Evolutionary conservation across 2,329 filamentous ascomycete species (phyloP), one percentile per base, ranked within the genome.

Genomic region (Periconia sp.): DNA sequence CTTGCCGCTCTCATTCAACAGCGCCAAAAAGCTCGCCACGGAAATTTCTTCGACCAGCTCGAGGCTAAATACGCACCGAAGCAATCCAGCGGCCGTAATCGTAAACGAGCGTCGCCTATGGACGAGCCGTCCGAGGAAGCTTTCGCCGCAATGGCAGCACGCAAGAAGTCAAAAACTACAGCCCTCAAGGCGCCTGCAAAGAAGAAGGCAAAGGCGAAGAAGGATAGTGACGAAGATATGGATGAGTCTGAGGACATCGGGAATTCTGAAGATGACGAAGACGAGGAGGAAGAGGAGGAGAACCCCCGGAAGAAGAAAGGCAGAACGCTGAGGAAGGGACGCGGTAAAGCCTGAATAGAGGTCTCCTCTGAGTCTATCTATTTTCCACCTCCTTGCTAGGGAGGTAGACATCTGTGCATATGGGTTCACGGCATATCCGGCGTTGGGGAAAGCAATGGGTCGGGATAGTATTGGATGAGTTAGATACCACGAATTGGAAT

Each of bases 51-150:
- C 40, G 70, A 70, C 23, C 47, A 64, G 6, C 55, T 74, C 1
- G 69, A 72, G 50, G 67, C 66, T 8, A 70, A 70, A 54, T 74
- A 73, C 31, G 69, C 71, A 44, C 63, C 66, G 18, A 70, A 69
- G 52, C 54, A 61, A 60, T 31, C 27, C 15, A 11, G 17, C 10
- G 43, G 43, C 30, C 74, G 71, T 57, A 76, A 73, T 52, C 84
- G 82, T 63, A 78, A 76, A 35, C 79, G 76, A 60, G 57, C 64
- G 44, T 56, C 60, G 49, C 71, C 66, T 50, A 74, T 71, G 60
- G 81, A 82, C 49, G 82, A 85, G 66, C 83, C 82, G 23, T 79
- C 83, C 1, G 87, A 91, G 62, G 87, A 89, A 56, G 81, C 81
- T 14, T 86, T 86, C 49, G 59, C 66, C 49, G 72, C 71, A 30